phyloP scores from a whole-genome alignment of 495 filamentous ascomycete genomes.

The Hyaloscypha hepaticicola region DNA sequence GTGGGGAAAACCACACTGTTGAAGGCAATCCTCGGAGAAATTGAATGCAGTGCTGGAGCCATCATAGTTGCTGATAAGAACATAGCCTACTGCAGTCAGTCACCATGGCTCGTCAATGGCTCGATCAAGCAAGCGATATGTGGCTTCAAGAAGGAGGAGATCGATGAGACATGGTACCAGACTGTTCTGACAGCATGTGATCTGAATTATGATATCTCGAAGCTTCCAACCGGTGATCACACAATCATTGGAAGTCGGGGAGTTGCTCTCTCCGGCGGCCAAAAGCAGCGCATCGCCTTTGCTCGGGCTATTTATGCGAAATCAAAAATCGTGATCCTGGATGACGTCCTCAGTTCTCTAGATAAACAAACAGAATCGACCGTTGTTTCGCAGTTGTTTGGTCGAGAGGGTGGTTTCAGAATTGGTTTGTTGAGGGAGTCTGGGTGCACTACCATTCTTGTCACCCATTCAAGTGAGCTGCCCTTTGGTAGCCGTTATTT shows the following conservation, averaged over 20 bases:
- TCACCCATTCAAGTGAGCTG: background rate
- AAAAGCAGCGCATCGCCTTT: no score
- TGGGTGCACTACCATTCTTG: background rate
- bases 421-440: background rate
- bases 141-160: constrained; percentile 39
- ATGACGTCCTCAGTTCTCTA: background rate
- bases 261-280: no score
- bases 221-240: no score
- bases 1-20: constrained; percentile 76
- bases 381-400: background rate
- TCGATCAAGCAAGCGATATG: constrained; percentile 57
- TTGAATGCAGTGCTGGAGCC: constrained; percentile 60
- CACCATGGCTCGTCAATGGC: constrained; percentile 84
- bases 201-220: constrained; percentile 36
- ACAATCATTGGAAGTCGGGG: no score
- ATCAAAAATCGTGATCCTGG: no score
- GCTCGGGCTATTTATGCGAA: no score
- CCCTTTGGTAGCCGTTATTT: background rate
- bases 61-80: constrained; percentile 59
- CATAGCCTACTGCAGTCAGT: constrained; percentile 77
- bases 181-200: constrained; percentile 55
- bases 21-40: constrained; percentile 72
- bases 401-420: background rate
- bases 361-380: background rate
- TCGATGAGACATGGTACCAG: constrained; percentile 47